phyloP scores from a whole-genome alignment of 2,329 filamentous ascomycete genomes.

The Neofusicoccum parvum region DNA sequence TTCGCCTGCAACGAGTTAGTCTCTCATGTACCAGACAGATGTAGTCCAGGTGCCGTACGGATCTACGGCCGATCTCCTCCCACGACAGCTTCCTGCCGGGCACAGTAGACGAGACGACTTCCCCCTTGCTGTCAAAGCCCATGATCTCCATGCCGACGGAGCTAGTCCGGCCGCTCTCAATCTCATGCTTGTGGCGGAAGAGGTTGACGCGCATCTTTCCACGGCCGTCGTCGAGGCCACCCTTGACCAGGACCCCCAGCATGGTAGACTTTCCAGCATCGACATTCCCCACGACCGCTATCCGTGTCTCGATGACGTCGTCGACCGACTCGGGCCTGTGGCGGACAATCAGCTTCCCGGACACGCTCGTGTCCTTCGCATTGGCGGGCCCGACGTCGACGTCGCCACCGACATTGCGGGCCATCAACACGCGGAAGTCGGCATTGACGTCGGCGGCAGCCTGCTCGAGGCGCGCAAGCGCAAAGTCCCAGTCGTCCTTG shows the following conservation, averaged over 20 bases:
- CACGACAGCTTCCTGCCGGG: slow-evolving; percentile 88
- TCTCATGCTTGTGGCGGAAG: slow-evolving; percentile 96
- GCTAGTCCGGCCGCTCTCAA: slow-evolving; percentile 91
- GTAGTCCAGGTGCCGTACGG: slow-evolving; percentile 48
- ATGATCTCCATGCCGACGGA: slow-evolving; percentile 99
- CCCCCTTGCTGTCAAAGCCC: slow-evolving; percentile 87
- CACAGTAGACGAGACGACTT: slow-evolving; percentile 78
- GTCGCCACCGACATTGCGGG: slow-evolving; percentile 83
- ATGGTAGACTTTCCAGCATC: slow-evolving; percentile 97
- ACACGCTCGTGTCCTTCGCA: slow-evolving; percentile 71
- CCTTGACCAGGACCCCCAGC: slow-evolving; percentile 93
- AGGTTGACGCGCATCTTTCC: slow-evolving; percentile 93
- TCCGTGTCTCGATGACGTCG: slow-evolving; percentile 90
- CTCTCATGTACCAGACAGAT: neutral
- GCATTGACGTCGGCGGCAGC: slow-evolving; percentile 68
- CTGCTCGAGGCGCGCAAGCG: slow-evolving; percentile 65
- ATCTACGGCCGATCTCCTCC: slow-evolving; percentile 96
- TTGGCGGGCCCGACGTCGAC: slow-evolving; percentile 68
- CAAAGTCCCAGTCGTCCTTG: slow-evolving; percentile 72
- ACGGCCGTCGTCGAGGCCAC: slow-evolving; percentile 89
- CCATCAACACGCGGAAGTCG: slow-evolving; percentile 80
- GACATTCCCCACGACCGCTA: slow-evolving; percentile 96
- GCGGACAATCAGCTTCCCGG: slow-evolving; percentile 85
- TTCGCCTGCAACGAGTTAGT: slow-evolving; percentile 60
- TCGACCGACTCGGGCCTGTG: slow-evolving; percentile 73